Evolutionary conservation across 768 basidiomycete genomes (phyloP).

Genomic region (Butyriboletus loyo): DNA sequence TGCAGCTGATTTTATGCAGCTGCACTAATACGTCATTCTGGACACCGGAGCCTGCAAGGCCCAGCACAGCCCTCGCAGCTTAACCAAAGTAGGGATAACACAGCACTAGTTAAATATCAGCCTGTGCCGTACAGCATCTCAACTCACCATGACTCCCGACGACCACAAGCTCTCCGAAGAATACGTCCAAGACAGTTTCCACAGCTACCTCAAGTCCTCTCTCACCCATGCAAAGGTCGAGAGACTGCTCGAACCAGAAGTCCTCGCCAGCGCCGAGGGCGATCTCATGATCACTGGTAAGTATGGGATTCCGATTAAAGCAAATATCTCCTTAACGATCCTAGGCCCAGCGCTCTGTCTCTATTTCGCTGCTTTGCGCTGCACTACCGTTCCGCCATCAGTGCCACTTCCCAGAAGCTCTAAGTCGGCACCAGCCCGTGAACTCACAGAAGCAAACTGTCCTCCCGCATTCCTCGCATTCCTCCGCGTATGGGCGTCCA

Average conservation of each 20-base stretch:
- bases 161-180: slow-evolving; percentile 53
- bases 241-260: slow-evolving; percentile 64
- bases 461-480: slow-evolving; percentile 66
- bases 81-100: too few species aligned
- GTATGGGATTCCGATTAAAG: slow-evolving; percentile 10
- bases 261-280: slow-evolving; percentile 72
- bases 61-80: neutral
- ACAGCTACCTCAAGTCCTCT: slow-evolving; percentile 77
- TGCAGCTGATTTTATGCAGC: neutral
- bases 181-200: slow-evolving; percentile 74
- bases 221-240: slow-evolving; percentile 77
- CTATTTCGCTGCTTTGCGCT: slow-evolving; percentile 80
- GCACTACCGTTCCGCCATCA: slow-evolving; percentile 71
- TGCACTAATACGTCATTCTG: slow-evolving; percentile 14
- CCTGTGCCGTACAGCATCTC: too few species aligned
- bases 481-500: slow-evolving; percentile 67
- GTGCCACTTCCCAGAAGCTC: slow-evolving; percentile 68
- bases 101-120: too few species aligned
- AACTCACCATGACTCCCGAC: slow-evolving; percentile 16
- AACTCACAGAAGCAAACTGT: slow-evolving; percentile 67
- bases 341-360: slow-evolving; percentile 77
- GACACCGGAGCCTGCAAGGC: neutral
- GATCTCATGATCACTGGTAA: slow-evolving; percentile 85
- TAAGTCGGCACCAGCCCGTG: slow-evolving; percentile 47
- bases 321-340: neutral